These are phyloP conservation scores for Trichoderma simmonsii DNA, from an alignment of 2,329 filamentous ascomycete genomes.

Conservation along the genomic window DNA sequence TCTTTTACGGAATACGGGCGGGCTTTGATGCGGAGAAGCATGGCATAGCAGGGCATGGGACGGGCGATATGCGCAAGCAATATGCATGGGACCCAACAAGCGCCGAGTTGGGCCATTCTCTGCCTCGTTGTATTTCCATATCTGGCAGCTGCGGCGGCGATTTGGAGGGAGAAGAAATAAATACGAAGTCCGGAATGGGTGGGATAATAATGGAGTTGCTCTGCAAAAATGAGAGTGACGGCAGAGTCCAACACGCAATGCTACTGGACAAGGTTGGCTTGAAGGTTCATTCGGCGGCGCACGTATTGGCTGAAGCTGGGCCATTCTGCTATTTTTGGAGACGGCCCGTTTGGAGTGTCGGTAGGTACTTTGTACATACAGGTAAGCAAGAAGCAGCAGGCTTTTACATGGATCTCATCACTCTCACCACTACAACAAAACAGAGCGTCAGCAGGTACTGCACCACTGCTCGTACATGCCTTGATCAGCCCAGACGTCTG, in stretches of 20 bases:
- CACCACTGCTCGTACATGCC: too few species aligned
- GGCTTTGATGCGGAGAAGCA: not conserved
- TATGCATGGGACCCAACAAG: not conserved
- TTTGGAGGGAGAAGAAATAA: not conserved
- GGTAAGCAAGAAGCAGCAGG: not conserved
- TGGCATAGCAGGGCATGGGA: not conserved
- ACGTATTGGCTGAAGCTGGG: not conserved
- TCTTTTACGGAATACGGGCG: not conserved
- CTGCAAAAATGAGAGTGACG: not conserved
- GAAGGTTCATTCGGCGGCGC: not conserved
- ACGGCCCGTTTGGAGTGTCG: not conserved
- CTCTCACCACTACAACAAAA: not conserved
- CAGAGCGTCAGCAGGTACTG: not conserved
- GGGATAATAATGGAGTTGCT: not conserved
- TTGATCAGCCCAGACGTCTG: not conserved
- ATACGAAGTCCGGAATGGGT: not conserved
- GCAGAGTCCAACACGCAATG: not conserved
- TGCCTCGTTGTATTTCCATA: not conserved
- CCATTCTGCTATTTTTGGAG: constrained; percentile 14
- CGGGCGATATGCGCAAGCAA: not conserved
- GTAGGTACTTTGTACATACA: not conserved
- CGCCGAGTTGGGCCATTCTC: not conserved
- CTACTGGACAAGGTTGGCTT: not conserved
- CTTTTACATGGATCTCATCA: not conserved
- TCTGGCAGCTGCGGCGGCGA: not conserved